Conservation (phyloP, 768 basidiomycete species). For the Lactarius akahatsu region DNA sequence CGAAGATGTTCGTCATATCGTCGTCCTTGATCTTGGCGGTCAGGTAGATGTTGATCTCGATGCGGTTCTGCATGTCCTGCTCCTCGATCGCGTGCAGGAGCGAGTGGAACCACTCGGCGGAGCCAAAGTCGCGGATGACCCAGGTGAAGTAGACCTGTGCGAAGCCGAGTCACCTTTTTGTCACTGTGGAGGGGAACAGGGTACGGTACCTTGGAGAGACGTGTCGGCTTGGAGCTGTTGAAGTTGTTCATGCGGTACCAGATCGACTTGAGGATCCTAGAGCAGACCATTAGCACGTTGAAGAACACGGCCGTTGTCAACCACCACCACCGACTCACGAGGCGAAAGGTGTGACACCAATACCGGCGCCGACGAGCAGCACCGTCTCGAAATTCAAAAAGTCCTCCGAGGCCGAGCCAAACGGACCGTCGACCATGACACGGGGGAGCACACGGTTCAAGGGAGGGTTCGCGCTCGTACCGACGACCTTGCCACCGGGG, state of each 20-base stretch:
- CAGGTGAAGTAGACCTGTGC: constrained; percentile 82
- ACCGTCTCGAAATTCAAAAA: constrained; percentile 88
- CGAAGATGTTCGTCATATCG: constrained; percentile 91
- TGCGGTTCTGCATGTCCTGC: constrained; percentile 79
- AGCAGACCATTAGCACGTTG: neutral
- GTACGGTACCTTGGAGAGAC: constrained; percentile 71
- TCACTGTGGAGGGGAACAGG: neutral
- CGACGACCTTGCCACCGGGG: constrained; percentile 59
- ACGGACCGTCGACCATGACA: constrained; percentile 95
- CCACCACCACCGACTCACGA: constrained; percentile 57
- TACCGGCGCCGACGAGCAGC: constrained; percentile 89
- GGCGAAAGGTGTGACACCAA: constrained; percentile 95
- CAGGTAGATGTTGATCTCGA: constrained; percentile 93
- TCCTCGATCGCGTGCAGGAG: constrained; percentile 91
- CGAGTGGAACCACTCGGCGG: constrained; percentile 92
- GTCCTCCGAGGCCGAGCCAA: constrained; percentile 90
- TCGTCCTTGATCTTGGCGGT: constrained; percentile 90
- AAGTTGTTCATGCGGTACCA: constrained; percentile 97
- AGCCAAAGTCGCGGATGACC: constrained; percentile 92
- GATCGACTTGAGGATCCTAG: constrained; percentile 80
- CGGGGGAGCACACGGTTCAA: constrained; percentile 78
- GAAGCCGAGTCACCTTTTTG: neutral
- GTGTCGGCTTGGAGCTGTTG: constrained; percentile 68
- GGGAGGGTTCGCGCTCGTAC: constrained; percentile 54
- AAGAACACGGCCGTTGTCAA: neutral